Evolutionary conservation across 768 basidiomycete species (phyloP), one percentile per base, ranked within the genome.

Genomic region (Leucocoprinus leucothites): DNA sequence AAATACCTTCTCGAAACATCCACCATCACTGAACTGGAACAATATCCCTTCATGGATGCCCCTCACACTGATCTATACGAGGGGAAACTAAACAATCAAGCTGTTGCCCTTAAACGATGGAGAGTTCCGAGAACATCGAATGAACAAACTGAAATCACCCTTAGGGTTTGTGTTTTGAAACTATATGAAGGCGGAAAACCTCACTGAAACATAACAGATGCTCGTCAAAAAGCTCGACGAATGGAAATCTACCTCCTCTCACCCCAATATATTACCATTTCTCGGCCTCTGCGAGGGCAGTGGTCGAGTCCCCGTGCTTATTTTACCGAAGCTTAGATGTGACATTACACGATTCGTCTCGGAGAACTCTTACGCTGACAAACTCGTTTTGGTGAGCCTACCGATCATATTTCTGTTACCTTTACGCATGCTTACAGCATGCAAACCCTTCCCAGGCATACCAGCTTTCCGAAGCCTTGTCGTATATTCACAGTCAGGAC

Each of bases 251-350:
- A 62, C 53, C 11, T 49, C 52, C 0, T 47, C 48, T 3, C 64
- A 63, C 31, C 55, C 47, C 2, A 63, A 65, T 41, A 51, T 66
- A 38, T 53, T 40, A 5, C 48, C 57, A 2, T 63, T 62, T 36
- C 28, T 53, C 18, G 65, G 65, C 19, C 48, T 66, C 19, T 24
- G 42, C 16, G 38, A 57, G 3, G 43, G 45, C 8, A 47, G 56
- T 47, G 21, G 48, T 1, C 57, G 13, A 43, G 42, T 61, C 14
- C 63, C 63, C 3, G 22, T 52, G 28, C 16, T 52, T 6, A 28
- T 52, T 3, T 31, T 52, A 31, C 51, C 51, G 13, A 35, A 18
- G 9, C 19, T 21, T 8, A 57, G 26, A 51, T 65, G 54, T 34
- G 48, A 64, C 47, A 62, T 63, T 19, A 52, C 50, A 19, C 19